Base-by-base conservation (phyloP, 2,329 filamentous ascomycete genomes). In the Plenodomus lindquistii region DNA sequence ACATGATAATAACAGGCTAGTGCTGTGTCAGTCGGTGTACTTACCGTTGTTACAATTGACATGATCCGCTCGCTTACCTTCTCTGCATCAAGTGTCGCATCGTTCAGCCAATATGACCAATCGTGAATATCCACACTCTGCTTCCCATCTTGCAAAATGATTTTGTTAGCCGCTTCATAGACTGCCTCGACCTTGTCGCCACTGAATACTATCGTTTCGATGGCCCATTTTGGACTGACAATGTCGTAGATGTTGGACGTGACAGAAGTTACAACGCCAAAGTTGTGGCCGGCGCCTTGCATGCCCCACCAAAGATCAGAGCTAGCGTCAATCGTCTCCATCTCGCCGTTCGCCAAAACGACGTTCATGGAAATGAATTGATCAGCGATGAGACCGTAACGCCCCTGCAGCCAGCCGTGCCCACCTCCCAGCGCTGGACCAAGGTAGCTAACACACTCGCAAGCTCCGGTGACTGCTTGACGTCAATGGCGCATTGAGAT, bases 371-470 rank as follows among this genome's bases (percentile, higher is more conserved):
- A 61, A 3, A 67, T 22, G 8, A 69, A 45, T 15, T 63, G 50
- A 31, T 69, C 66, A 11, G 54, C 41, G n/a, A 56, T 52, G 1
- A 65, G 55, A 3, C 66, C 66, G 40, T 82, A 72, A 16, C 72
- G 67, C 0, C 80, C 79, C 41, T 77, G 78, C 11, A 85, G 67
- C 69, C 78, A 77, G 3, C 83, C 81, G 54, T 81, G 82, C 0
- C 83, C 83, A 20, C 82, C 82, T 10, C 81, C 81, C 1, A 85
- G 72, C 0, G 79, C 77, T 5, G 85, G 73, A 0, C 80, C 82
- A 1, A 81, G 80, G 13, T 85, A 79, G 2, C 83, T 82, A 13
- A 59, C 57, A 18, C 64, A 67, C 29, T 57, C 63, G 35, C 60
- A 66, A 11, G 45, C 54, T 2, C 50, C 54, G 1, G 55, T 61